These are phyloP conservation scores for Vinca minor DNA, from an alignment of 257 asterid species.

Conservation along the genomic window DNA sequence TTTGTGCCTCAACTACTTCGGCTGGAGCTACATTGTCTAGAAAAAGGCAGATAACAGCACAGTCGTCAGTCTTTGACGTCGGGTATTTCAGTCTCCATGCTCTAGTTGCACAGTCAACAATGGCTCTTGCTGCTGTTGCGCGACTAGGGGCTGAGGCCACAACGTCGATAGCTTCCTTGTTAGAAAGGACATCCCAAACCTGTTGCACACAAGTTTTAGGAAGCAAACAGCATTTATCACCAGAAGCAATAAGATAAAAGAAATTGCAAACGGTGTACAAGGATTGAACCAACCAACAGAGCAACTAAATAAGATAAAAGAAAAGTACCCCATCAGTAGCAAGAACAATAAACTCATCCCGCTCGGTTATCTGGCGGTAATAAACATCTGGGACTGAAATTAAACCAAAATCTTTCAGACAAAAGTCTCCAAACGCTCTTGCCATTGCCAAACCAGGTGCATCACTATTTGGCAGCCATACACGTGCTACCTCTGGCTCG, in stretches of 20 bases:
- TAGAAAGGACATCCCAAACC: conserved; percentile 99
- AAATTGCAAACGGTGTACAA: neutral
- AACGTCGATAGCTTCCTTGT: conserved; percentile 87
- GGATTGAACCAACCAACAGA: neutral
- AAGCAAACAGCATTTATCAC: neutral
- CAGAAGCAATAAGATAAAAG: neutral
- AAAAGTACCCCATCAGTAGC: conserved; percentile 86
- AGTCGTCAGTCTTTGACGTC: conserved; percentile 89
- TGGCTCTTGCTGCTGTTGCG: conserved; percentile 81
- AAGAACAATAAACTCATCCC: conserved; percentile 73
- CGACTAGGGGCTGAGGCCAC: conserved; percentile 86
- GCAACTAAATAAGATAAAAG: neutral
- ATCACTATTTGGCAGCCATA: conserved; percentile 95
- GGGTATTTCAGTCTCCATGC: conserved; percentile 99
- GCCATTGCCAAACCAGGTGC: conserved; percentile 99
- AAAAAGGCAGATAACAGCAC: conserved; percentile 88
- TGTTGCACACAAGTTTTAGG: conserved; percentile 18
- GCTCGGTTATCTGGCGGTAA: conserved; percentile 60
- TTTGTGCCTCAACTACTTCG: conserved; percentile 20
- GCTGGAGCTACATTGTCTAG: conserved; percentile 26
- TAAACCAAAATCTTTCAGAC: conserved; percentile 91
- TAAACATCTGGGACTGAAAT: conserved; percentile 94
- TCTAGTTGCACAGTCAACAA: conserved; percentile 87
- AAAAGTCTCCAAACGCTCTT: conserved; percentile 96
- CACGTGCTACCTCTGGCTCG: conserved; percentile 98